A percentile compares a stretch with the other conserved stretches of the same genome.
Conservation (phyloP, 768 basidiomycete species). For the Tulasnella sp. region DNA sequence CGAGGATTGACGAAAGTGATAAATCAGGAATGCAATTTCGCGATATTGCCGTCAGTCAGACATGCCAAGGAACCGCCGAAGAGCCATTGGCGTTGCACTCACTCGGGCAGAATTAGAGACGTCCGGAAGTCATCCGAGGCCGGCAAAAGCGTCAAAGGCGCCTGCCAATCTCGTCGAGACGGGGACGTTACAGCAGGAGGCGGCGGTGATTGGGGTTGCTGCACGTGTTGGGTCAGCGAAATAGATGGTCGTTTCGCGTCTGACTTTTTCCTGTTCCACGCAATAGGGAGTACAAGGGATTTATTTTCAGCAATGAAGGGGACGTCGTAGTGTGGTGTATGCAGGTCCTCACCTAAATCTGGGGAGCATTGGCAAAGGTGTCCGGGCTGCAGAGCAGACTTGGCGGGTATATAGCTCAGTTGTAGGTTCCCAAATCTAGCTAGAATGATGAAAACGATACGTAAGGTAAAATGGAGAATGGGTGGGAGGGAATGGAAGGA, state of each 20-base stretch:
- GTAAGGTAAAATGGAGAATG: neutral
- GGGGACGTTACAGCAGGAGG: constrained; percentile 22
- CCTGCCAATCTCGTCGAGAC: constrained; percentile 25
- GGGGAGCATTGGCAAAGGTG: constrained; percentile 4
- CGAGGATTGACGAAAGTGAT: neutral
- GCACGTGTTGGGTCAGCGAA: constrained; percentile 22
- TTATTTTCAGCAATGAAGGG: neutral
- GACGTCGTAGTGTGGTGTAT: neutral
- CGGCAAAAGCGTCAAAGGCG: constrained; percentile 46
- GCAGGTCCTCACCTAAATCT: constrained; percentile 8
- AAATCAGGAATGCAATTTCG: neutral
- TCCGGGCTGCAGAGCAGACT: neutral
- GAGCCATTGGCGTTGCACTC: constrained; percentile 27
- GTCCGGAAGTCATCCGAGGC: constrained; percentile 72
- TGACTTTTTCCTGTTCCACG: constrained; percentile 55
- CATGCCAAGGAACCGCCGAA: neutral
- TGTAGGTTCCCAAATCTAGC: neutral
- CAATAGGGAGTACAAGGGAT: neutral
- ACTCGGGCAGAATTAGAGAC: constrained; percentile 79
- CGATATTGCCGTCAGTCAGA: constrained; percentile 1
- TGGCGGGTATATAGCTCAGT: neutral
- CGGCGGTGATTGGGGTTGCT: constrained; percentile 15
- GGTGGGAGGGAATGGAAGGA: neutral
- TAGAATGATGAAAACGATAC: neutral
- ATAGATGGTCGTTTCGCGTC: constrained; percentile 46